Evolutionary conservation across 345 rosid species (phyloP).

Genomic region (Hibiscus trionum): DNA sequence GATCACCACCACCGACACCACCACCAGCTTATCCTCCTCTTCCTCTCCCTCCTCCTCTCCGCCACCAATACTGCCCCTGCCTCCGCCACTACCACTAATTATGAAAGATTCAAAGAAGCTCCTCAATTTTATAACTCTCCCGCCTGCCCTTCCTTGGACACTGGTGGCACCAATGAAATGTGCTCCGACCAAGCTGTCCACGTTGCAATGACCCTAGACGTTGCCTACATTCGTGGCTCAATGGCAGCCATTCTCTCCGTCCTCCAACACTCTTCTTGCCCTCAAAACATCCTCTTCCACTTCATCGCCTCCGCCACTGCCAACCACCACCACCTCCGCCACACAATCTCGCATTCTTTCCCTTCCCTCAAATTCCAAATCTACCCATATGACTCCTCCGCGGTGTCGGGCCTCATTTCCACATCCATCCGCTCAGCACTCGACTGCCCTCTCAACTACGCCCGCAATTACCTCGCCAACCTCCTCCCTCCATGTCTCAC

Average conservation of each 20-base stretch:
- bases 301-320: slow-evolving; percentile 38
- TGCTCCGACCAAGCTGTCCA: slow-evolving; percentile 60
- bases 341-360: slow-evolving; percentile 41
- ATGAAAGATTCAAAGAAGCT: slow-evolving; percentile 63
- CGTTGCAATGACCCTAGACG: slow-evolving; percentile 76
- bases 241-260: slow-evolving; percentile 74
- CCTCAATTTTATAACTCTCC: slow-evolving; percentile 82
- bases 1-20: background rate
- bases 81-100: background rate
- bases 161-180: background rate
- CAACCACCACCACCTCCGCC: slow-evolving; percentile 32
- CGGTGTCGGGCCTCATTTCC: slow-evolving; percentile 64
- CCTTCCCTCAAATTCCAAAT: slow-evolving; percentile 61
- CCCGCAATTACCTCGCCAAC: slow-evolving; percentile 69
- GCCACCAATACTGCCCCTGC: slow-evolving; percentile 10
- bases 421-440: slow-evolving; percentile 83
- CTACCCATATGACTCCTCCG: slow-evolving; percentile 45
- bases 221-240: slow-evolving; percentile 73
- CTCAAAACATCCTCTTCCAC: slow-evolving; percentile 59
- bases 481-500: slow-evolving; percentile 53
- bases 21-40: background rate
- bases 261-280: slow-evolving; percentile 76
- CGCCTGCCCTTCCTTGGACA: slow-evolving; percentile 34
- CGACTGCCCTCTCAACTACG: slow-evolving; percentile 75
- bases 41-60: slow-evolving; percentile 8